Conservation (phyloP, 2,329 filamentous ascomycete species). For the Colletotrichum sp. region DNA sequence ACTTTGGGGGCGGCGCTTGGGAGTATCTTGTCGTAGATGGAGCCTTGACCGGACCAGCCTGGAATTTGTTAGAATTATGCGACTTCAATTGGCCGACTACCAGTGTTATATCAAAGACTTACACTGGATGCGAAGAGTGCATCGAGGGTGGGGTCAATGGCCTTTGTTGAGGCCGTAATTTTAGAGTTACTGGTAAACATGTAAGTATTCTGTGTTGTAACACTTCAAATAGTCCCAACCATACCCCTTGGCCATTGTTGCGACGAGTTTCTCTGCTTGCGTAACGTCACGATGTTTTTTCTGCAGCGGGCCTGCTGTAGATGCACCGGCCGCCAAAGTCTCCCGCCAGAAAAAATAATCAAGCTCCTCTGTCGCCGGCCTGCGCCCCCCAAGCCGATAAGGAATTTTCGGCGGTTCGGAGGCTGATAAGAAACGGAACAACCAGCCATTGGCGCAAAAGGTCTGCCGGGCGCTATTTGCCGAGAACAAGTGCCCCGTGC, state of each 20-base stretch:
- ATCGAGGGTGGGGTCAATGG: slow-evolving; percentile 71
- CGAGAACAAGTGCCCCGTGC: slow-evolving; percentile 18
- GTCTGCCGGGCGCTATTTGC: slow-evolving; percentile 18
- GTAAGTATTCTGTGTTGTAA: background rate
- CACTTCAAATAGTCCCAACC: background rate
- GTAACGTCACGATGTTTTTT: background rate
- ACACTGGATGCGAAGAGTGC: slow-evolving; percentile 77
- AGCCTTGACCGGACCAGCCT: slow-evolving; percentile 58
- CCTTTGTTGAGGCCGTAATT: slow-evolving; percentile 53
- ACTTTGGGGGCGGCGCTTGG: slow-evolving; percentile 34
- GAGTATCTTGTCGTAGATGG: slow-evolving; percentile 51
- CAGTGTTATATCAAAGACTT: slow-evolving; percentile 40
- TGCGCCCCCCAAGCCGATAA: slow-evolving; percentile 5
- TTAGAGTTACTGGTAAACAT: background rate
- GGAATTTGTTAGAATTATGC: slow-evolving; percentile 22
- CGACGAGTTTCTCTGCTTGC: background rate
- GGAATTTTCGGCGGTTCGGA: slow-evolving; percentile 4
- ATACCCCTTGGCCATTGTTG: slow-evolving; percentile 26
- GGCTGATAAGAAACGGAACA: slow-evolving; percentile 19
- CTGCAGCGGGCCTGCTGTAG: slow-evolving; percentile 6
- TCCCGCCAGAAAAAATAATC: slow-evolving; percentile 1
- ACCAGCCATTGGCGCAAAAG: slow-evolving; percentile 16
- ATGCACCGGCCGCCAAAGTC: slow-evolving; percentile 4
- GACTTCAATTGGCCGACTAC: background rate
- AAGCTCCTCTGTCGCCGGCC: slow-evolving; percentile 7